Evolutionary conservation across 164 flowering plant genomes (phyloP).

Genomic region (Vitis cinerea): DNA sequence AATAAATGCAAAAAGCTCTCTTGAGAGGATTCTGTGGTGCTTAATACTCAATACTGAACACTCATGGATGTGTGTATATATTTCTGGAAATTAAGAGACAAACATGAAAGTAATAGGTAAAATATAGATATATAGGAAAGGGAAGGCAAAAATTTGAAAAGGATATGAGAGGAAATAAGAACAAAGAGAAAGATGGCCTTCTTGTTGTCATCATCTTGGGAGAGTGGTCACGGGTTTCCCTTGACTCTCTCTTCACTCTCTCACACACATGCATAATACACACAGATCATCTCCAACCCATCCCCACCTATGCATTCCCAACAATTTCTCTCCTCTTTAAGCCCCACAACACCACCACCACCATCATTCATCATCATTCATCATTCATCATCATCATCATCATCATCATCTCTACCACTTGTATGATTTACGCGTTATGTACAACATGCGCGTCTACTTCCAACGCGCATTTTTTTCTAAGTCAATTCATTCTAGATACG

Average conservation of each 20-base stretch:
- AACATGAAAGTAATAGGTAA: too few species aligned
- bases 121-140: background rate
- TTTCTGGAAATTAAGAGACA: background rate
- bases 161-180: conserved; percentile 5
- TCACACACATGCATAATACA: background rate
- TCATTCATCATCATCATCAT: too few species aligned
- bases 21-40: conserved; percentile 14
- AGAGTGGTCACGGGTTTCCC: conserved; percentile 48
- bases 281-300: background rate
- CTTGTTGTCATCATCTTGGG: conserved; percentile 15
- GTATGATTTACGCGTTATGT: too few species aligned
- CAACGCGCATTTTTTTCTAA: too few species aligned
- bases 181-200: background rate
- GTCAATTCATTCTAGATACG: too few species aligned
- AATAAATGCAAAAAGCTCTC: conserved; percentile 24
- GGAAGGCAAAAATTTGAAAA: background rate
- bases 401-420: too few species aligned
- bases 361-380: too few species aligned
- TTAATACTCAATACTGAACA: background rate
- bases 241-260: conserved; percentile 25
- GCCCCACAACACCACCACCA: too few species aligned
- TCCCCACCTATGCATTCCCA: background rate
- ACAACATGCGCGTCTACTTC: too few species aligned
- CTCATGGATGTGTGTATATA: too few species aligned
- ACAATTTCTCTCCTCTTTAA: background rate